Base-by-base conservation (phyloP, 768 basidiomycete species). In the Hypsizygus marmoreus region DNA sequence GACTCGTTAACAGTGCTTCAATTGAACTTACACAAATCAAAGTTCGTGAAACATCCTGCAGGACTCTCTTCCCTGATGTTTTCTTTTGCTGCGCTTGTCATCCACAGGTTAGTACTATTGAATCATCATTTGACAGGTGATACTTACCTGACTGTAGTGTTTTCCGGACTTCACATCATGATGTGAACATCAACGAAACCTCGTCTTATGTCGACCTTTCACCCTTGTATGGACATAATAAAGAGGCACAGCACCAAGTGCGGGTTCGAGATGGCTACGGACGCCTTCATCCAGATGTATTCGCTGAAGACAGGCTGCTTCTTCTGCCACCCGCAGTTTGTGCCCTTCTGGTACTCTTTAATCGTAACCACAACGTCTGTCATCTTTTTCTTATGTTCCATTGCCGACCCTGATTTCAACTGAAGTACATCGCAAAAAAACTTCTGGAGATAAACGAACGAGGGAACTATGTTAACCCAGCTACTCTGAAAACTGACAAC, bases 121-220 rank as follows among this genome's bases (percentile, higher is more conserved):
- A 9, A 32, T 3, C 28, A 40, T 23, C 9, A 12, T 17, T 29
- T 45, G 31, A n/a, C n/a, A 16, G 24, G 6, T 39, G n/a, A 23
- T 29, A 25, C 17, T 40, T 25, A 43, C 11, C 30, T 24, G 14
- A 24, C 36, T 33, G 39, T 55, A 90, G 87, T 35, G 82, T 91
- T 43, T 95, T 95, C 79, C 88, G 88, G 32, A 93, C 91, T 0
- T 80, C 81, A 9, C 86, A 88, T 61, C 64, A 57, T 8, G 71
- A 87, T 38, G 71, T 74, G 12, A 76, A 75, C 56, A 82, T 89
- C 55, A 95, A 95, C 65, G 79, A 91, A 60, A 92, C 92, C 2
- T 88, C 88, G 0, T 86, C 88, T 10, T 95, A 95, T 57, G 82
- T 93, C 40, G 92, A 95, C 58, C 76, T 95, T 2, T 80, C 83